Base-by-base conservation (phyloP, 345 rosid genomes). In the Dipteronia sinensis region DNA sequence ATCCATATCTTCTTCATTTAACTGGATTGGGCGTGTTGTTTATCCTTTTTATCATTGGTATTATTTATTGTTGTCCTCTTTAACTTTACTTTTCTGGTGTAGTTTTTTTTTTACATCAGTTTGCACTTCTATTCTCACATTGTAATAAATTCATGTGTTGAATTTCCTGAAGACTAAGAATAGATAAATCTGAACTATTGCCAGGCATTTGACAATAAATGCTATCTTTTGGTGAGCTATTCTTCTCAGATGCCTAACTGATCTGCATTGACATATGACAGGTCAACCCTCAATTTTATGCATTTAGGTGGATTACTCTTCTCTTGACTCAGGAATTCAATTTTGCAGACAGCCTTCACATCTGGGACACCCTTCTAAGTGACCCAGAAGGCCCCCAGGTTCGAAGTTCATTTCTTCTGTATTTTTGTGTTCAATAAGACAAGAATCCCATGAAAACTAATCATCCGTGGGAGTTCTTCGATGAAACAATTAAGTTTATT, bases 301-400 rank as follows among this genome's bases (percentile, higher is more conserved):
- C 98, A n/a, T 95, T 95, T 82, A 87, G 99, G 85, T 95, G 99
- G 99, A 95, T 95, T 82, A 95, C 99, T 71, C 95, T 95, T 73
- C 95, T 95, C 42, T 86, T 95, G 87, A 95, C 99, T 3, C 99
- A 94, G 80, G 99, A 95, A 76, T 95, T 93, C 88, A 87, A 92
- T 84, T 95, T 95, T 63, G 91, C 92, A 0, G 98, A 91, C 80
- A 87, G 95, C 80, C 95, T 95, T 80, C 98, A 90, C 78, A 91
- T 95, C 59, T 95, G 99, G 99, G 98, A 95, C 81, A 87, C 94
- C 1, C 97, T 95, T 74, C 87, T 95, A 64, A 93, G 99, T 64
- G 99, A 95, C 75, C 93, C 94, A 4, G 97, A 92, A 75, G 99
- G 99, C 71, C 98, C 96, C 69, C 93, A 89, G 98, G 99, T 95